phyloP scores from a whole-genome alignment of 73 alveolate species.

The Symbiodinium natans region DNA sequence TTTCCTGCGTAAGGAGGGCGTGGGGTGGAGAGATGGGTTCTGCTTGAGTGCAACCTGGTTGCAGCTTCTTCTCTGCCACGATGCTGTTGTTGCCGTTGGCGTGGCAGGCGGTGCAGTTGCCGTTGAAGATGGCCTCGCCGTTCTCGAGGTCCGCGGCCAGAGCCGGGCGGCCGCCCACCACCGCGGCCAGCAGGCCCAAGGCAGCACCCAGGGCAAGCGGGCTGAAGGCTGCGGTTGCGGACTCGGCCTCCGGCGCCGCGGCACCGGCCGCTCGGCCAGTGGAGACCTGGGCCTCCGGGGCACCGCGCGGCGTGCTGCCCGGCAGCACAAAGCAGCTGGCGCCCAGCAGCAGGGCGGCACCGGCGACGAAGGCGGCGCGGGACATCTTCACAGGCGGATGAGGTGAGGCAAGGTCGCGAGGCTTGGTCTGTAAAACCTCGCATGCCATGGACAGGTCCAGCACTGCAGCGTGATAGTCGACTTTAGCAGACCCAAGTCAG shows the following conservation, averaged over 20 bases:
- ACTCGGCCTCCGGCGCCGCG: background rate
- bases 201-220: constrained; percentile 33
- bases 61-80: constrained; percentile 26
- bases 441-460: too few relatives aligned
- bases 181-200: background rate
- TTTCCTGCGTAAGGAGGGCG: too few relatives aligned
- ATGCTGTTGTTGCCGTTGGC: constrained; percentile 39
- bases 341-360: constrained; percentile 30
- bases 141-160: constrained; percentile 33
- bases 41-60: background rate
- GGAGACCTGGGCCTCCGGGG: constrained; percentile 38
- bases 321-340: constrained; percentile 78
- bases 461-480: too few relatives aligned
- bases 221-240: background rate
- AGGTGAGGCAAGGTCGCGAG: too few relatives aligned
- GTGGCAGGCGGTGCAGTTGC: constrained; percentile 49
- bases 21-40: too few relatives aligned
- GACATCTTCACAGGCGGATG: too few relatives aligned
- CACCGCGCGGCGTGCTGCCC: constrained; percentile 32
- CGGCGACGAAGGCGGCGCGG: constrained; percentile 59
- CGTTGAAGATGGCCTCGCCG: constrained; percentile 36
- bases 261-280: constrained; percentile 1
- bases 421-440: too few relatives aligned
- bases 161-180: constrained; percentile 13
- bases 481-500: too few relatives aligned